These are phyloP conservation scores for Paraglomus occultum DNA, from an alignment of 192 early-diverging fungal genomes.

Conservation along the genomic window DNA sequence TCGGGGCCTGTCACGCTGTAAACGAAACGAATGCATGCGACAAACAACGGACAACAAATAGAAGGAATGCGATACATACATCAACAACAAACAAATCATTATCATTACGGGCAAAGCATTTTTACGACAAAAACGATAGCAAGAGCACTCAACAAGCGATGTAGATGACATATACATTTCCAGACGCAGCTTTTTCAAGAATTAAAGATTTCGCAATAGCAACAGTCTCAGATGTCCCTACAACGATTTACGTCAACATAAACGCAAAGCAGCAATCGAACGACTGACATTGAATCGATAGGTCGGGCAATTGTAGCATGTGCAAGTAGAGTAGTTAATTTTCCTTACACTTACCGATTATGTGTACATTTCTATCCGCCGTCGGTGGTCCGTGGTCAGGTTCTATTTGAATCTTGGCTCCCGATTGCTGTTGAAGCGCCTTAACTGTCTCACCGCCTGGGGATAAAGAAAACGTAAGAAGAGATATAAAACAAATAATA, in stretches of 20 bases:
- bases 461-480: slow-evolving; percentile 38
- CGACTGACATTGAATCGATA: slow-evolving; percentile 30
- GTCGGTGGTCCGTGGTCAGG: slow-evolving; percentile 40
- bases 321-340: slow-evolving; percentile 19
- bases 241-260: slow-evolving; percentile 23
- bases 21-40: not conserved
- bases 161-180: slow-evolving; percentile 31
- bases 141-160: slow-evolving; percentile 31
- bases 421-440: slow-evolving; percentile 57
- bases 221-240: slow-evolving; percentile 31
- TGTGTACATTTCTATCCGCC: slow-evolving; percentile 40
- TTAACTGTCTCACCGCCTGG: slow-evolving; percentile 60
- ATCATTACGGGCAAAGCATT: slow-evolving; percentile 5
- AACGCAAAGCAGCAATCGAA: slow-evolving; percentile 27
- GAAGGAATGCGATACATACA: slow-evolving; percentile 3
- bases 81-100: slow-evolving; percentile 5
- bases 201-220: slow-evolving; percentile 31
- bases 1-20: slow-evolving; percentile 21
- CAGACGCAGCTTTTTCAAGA: slow-evolving; percentile 34
- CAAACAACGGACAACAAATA: slow-evolving; percentile 5
- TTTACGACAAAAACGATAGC: slow-evolving; percentile 20
- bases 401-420: slow-evolving; percentile 61
- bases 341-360: slow-evolving; percentile 23
- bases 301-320: slow-evolving; percentile 6
- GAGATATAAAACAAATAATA: not conserved